phyloP scores from a whole-genome alignment of 2,329 filamentous ascomycete genomes.

The Leptosphaerulina australis region DNA sequence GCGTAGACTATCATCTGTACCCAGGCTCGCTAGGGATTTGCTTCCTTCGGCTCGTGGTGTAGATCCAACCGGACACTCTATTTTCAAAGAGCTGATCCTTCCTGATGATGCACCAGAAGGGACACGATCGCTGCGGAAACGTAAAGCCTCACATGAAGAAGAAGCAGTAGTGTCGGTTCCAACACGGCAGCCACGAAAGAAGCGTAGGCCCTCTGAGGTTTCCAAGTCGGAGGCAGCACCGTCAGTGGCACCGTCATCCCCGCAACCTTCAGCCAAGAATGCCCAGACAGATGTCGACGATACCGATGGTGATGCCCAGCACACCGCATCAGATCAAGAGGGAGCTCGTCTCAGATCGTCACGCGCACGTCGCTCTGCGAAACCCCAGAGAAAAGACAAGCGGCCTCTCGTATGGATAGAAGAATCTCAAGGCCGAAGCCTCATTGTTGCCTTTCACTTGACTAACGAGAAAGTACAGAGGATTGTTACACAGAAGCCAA shows the following conservation, averaged over 20 bases:
- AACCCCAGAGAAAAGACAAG: constrained; percentile 44
- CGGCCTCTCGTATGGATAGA: constrained; percentile 46
- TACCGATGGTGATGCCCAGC: constrained; percentile 35
- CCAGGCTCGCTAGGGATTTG: constrained; percentile 72
- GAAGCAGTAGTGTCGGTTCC: constrained; percentile 61
- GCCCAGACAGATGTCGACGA: constrained; percentile 41
- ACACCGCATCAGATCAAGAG: constrained; percentile 40
- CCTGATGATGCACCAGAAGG: constrained; percentile 77
- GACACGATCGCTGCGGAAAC: constrained; percentile 78
- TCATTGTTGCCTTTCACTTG: constrained; percentile 45
- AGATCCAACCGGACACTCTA: constrained; percentile 69
- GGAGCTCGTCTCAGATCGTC: constrained; percentile 38
- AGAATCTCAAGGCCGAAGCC: constrained; percentile 38
- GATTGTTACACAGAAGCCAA: constrained; percentile 65
- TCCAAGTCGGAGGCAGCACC: constrained; percentile 41
- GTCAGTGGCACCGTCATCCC: constrained; percentile 40
- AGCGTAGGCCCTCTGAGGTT: constrained; percentile 47
- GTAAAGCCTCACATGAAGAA: constrained; percentile 76
- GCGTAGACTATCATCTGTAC: constrained; percentile 63
- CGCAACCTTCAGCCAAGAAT: constrained; percentile 35
- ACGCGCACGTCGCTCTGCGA: constrained; percentile 38
- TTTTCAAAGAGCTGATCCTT: constrained; percentile 74
- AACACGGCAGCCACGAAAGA: constrained; percentile 50
- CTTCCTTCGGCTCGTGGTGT: constrained; percentile 70
- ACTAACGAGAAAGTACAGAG: constrained; percentile 64